These are phyloP conservation scores for Thozetella sp. DNA, from an alignment of 495 filamentous ascomycete species.

Conservation along the genomic window DNA sequence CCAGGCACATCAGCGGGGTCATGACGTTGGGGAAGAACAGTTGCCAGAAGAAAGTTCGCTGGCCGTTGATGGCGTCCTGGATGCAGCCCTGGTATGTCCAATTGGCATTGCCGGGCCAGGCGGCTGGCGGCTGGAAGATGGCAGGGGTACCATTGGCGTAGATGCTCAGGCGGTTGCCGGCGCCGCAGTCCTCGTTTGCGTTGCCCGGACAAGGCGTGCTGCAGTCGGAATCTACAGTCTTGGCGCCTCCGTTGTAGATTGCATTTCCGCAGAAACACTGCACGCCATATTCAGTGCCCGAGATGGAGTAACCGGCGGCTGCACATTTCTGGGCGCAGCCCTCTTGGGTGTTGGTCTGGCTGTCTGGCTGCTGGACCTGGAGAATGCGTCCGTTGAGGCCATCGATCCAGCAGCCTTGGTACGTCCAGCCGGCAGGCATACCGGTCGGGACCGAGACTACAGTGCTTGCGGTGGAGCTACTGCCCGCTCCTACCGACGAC, in stretches of 20 bases:
- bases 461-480: conserved; percentile 25
- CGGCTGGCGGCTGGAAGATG: conserved; percentile 36
- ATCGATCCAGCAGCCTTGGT: conserved; percentile 57
- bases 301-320: conserved; percentile 47
- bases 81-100: conserved; percentile 70
- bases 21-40: conserved; percentile 48
- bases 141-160: conserved; percentile 40
- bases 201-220: conserved; percentile 48
- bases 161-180: conserved; percentile 40
- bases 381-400: conserved; percentile 51
- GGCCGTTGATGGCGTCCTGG: conserved; percentile 52
- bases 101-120: conserved; percentile 35
- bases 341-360: conserved; percentile 53
- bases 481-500: conserved; percentile 8
- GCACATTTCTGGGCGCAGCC: conserved; percentile 58
- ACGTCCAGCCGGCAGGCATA: conserved; percentile 48
- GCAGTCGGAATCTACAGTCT: conserved; percentile 35
- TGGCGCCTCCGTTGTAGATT: conserved; percentile 35
- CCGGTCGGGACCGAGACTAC: conserved; percentile 27
- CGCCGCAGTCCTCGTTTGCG: conserved; percentile 40
- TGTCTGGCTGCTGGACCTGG: conserved; percentile 42
- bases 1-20: conserved; percentile 63
- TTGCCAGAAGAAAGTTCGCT: conserved; percentile 63
- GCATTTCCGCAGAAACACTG: conserved; percentile 72
- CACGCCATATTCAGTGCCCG: conserved; percentile 68